These are phyloP conservation scores for Misopates orontium DNA, from an alignment of 257 asterid genomes.

Conservation along the genomic window DNA sequence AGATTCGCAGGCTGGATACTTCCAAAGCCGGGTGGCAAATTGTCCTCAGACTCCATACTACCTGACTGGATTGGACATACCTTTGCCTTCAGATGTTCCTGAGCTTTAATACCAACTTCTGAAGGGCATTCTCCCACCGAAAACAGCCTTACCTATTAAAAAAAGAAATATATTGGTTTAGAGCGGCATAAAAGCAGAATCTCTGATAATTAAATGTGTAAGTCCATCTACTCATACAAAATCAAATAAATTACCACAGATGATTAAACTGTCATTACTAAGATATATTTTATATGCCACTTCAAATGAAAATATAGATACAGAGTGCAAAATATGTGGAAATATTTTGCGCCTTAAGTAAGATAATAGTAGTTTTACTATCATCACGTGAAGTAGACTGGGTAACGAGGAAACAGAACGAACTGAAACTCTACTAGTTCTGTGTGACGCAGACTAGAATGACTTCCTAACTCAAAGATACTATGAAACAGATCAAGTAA, in stretches of 20 bases:
- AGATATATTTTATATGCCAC: neutral
- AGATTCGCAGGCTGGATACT: slow-evolving; percentile 41
- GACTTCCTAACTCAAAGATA: too few relatives aligned
- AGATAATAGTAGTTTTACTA: too few relatives aligned
- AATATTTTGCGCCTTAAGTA: too few relatives aligned
- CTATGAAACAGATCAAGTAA: too few relatives aligned
- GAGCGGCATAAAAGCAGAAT: neutral
- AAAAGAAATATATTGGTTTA: slow-evolving; percentile 14
- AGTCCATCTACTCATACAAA: neutral
- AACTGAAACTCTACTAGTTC: too few relatives aligned
- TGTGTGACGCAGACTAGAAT: too few relatives aligned
- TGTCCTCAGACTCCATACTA: slow-evolving; percentile 42
- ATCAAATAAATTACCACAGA: neutral
- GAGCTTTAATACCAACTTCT: slow-evolving; percentile 50
- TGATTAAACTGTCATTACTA: neutral
- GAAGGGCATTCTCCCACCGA: slow-evolving; percentile 64
- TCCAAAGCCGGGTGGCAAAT: slow-evolving; percentile 69
- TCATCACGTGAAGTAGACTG: too few relatives aligned
- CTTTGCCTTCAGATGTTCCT: slow-evolving; percentile 61
- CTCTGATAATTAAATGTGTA: neutral
- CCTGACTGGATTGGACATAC: slow-evolving; percentile 37
- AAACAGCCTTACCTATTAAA: slow-evolving; percentile 54
- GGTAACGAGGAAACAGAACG: neutral
- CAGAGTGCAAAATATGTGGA: too few relatives aligned
- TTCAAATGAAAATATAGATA: neutral